Conservation (phyloP, 805 yeast genomes). For the Barnettozyma salicaria region DNA sequence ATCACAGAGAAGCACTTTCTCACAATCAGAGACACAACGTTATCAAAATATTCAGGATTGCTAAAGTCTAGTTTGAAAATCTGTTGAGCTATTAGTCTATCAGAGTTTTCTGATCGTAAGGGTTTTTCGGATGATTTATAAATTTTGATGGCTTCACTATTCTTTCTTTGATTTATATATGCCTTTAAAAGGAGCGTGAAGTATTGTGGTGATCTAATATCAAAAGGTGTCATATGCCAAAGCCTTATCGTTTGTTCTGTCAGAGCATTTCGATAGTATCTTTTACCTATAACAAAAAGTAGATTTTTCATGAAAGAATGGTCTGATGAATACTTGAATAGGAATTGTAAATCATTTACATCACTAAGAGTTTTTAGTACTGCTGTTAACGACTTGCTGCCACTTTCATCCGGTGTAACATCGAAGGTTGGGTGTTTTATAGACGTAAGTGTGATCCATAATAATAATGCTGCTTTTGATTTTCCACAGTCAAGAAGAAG, state of each 20-base stretch:
- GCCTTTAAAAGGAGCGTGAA: background rate
- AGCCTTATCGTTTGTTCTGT: slow-evolving; percentile 2
- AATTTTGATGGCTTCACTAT: background rate
- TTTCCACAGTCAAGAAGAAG: background rate
- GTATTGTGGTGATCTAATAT: background rate
- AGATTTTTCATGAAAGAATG: slow-evolving; percentile 5
- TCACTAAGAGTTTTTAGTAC: background rate
- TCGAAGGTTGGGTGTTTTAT: slow-evolving; percentile 1
- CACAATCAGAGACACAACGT: slow-evolving; percentile 1
- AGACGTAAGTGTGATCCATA: slow-evolving; percentile 2
- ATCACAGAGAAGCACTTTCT: background rate
- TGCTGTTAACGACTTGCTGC: no score
- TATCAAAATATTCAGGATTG: background rate
- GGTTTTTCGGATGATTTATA: no score
- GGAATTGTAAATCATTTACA: slow-evolving; percentile 4
- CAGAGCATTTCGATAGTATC: background rate
- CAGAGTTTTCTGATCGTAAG: background rate
- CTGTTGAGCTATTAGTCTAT: background rate
- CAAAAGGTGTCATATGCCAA: slow-evolving; percentile 8
- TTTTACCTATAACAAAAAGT: background rate
- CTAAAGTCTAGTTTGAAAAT: background rate
- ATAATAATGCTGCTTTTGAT: slow-evolving; percentile 1
- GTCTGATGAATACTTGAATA: background rate
- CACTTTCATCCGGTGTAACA: no score
- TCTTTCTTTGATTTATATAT: background rate